These are phyloP conservation scores for Alternaria sp. DNA, from an alignment of 2,329 filamentous ascomycete species.

Conservation along the genomic window DNA sequence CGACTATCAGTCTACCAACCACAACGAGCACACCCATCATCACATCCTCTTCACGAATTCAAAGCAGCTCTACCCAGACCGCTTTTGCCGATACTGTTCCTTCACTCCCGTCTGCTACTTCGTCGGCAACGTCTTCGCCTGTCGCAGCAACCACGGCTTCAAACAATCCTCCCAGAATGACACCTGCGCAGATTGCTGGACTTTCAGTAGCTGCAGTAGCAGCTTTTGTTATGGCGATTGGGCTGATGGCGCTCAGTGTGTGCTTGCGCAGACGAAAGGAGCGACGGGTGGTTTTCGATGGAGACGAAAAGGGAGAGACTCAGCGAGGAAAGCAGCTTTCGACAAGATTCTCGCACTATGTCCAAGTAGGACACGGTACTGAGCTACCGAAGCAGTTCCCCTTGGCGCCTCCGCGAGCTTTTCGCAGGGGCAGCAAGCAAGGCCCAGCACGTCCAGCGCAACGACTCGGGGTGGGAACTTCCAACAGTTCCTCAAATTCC, in stretches of 20 bases:
- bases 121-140: constrained; percentile 21
- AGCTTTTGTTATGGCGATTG: constrained; percentile 47
- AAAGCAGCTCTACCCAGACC: constrained; percentile 24
- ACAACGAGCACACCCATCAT: constrained; percentile 17
- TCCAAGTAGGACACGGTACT: constrained; percentile 12
- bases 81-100: constrained; percentile 37
- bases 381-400: constrained; percentile 22
- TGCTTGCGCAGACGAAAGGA: constrained; percentile 45
- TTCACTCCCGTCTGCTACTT: constrained; percentile 29
- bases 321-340: constrained; percentile 20
- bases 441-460: constrained; percentile 16
- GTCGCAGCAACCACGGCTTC: constrained; percentile 16
- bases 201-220: constrained; percentile 46
- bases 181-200: constrained; percentile 48
- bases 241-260: constrained; percentile 46
- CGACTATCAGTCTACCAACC: constrained; percentile 12
- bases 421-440: constrained; percentile 9
- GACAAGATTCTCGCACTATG: constrained; percentile 31
- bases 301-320: constrained; percentile 30
- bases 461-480: constrained; percentile 28
- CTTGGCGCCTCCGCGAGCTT: constrained; percentile 20
- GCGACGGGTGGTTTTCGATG: constrained; percentile 24
- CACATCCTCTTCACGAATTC: constrained; percentile 17
- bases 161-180: constrained; percentile 36
- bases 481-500: constrained; percentile 27